Base-by-base conservation (phyloP, 2,329 filamentous ascomycete species). In the Calonectria henricotiae region DNA sequence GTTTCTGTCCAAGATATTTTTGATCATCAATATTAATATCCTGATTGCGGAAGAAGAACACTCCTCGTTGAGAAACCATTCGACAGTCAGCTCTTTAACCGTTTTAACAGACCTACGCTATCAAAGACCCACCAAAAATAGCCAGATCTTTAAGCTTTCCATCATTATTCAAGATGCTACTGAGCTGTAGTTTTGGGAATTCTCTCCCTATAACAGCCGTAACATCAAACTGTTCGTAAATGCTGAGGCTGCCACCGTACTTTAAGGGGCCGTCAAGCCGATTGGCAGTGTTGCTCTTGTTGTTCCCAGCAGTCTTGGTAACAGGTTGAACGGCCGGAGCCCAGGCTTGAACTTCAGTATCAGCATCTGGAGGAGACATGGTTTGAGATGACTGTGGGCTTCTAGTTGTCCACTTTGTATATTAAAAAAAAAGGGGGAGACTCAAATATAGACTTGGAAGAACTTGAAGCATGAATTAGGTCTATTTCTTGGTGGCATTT, bases 351-450 rank as follows among this genome's bases (percentile, higher is more conserved):
- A 69, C 25, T 20, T 71, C 69, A 25, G 66, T 41, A 27, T 71
- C 69, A 35, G 69, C 65, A n/a, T 69, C 69, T 13, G 71, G 46
- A 46, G 68, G 71, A 32, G 68, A 65, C 68, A 71, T 71, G 25
- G 9, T 55, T 62, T 37, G 3, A 27, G 9, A 39, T 4, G 20
- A 5, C 23, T 5, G 4, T 37, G 11, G 13, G 23, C 15, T 39
- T 2, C 8, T 3, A 39, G 11, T 8, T 11, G 15, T 9, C 13
- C 27, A 9, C 30, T 7, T 9, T 15, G 5, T 37, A 23, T 37
- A 15, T 5, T 17, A 11, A 27, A 58, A 55, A 55, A 25, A 15
- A 2, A 15, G 5, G 15, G 6, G 9, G 12, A 23, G 6, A 17
- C 13, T 51, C 27, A 2, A 51, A n/a, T 15, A 5, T 27, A 15